Base-by-base conservation (phyloP, 306 rosid species). In the Acacia acuminata region DNA sequence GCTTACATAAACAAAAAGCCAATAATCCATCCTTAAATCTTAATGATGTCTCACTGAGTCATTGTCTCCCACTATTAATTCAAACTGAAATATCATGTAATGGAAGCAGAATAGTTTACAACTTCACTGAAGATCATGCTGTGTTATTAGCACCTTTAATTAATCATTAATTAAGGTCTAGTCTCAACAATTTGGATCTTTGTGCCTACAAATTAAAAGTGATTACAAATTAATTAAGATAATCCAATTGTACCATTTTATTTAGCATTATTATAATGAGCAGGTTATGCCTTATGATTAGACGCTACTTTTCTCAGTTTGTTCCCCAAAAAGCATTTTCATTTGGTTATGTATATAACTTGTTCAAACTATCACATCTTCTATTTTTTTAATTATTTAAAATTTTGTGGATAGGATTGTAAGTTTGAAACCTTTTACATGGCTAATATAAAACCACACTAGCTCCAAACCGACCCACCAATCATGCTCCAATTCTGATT, bases 31-130 rank as follows among this genome's bases (percentile, higher is more conserved):
- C 24, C 8, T 56, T 38, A 38, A 38, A 38, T 38, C 8, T 38
- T 56, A 56, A 22, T 20, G 36, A 56, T 38, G 50, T 75, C 34
- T 75, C 43, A 42, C 53, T 75, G n/a, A n/a, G n/a, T n/a, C n/a
- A n/a, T n/a, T n/a, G 53, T 75, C 69, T 58, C 79, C 69, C 79
- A 75, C 38, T 75, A 75, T 64, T 36, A 7, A 75, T 64, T 36
- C 20, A 75, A 75, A 53, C 79, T 75, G n/a, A 38, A 55, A 5
- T 20, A 50, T 38, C 11, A 40, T 69, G 22, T 14, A 17, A 51
- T 53, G 11, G 11, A 12, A 50, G 61, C 10, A 72, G 13, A 24
- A 25, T 14, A 48, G 24, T 13, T 5, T 27, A 34, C 24, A 48
- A 27, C 77, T 8, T 47, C 10, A 4, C 2, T 73, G 43, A 16